Conservation (phyloP, 2,329 filamentous ascomycete species). For the Byssothecium circinans region DNA sequence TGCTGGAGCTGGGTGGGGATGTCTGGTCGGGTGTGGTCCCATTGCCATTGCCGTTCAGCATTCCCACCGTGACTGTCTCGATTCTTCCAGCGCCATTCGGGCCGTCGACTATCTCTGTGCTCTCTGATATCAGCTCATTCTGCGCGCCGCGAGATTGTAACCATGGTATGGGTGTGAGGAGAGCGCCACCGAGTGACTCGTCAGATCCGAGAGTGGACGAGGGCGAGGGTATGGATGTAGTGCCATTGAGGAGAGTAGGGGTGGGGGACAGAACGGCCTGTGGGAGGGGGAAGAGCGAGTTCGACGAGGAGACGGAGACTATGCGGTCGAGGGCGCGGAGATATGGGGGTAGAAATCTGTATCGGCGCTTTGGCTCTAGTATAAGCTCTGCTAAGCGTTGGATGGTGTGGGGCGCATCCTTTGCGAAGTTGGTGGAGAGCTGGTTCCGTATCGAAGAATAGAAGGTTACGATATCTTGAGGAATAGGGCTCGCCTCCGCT, state of each 20-base stretch:
- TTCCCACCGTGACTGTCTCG: slow-evolving; percentile 79
- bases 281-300: slow-evolving; percentile 80
- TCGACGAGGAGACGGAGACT: slow-evolving; percentile 82
- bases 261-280: slow-evolving; percentile 58
- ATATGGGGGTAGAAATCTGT: slow-evolving; percentile 79
- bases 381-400: slow-evolving; percentile 90
- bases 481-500: slow-evolving; percentile 32
- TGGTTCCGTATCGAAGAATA: slow-evolving; percentile 49
- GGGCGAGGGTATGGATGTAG: slow-evolving; percentile 48
- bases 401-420: slow-evolving; percentile 84
- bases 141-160: slow-evolving; percentile 54
- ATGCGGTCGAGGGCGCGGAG: slow-evolving; percentile 89
- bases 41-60: slow-evolving; percentile 18
- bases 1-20: slow-evolving; percentile 3
- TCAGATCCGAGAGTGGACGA: slow-evolving; percentile 69
- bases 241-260: slow-evolving; percentile 62
- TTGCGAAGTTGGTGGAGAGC: slow-evolving; percentile 67
- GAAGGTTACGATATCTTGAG: slow-evolving; percentile 35
- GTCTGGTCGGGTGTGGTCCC: slow-evolving; percentile 4
- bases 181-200: slow-evolving; percentile 83
- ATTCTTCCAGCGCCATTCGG: slow-evolving; percentile 77
- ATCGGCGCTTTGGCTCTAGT: slow-evolving; percentile 73
- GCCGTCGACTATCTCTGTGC: slow-evolving; percentile 77
- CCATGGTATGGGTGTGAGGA: slow-evolving; percentile 95
- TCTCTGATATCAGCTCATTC: slow-evolving; percentile 68